Percentiles rank a stretch among this genome's conserved stretches.
Conservation (phyloP, 306 rosid species). For the Begonia loranthoides region DNA sequence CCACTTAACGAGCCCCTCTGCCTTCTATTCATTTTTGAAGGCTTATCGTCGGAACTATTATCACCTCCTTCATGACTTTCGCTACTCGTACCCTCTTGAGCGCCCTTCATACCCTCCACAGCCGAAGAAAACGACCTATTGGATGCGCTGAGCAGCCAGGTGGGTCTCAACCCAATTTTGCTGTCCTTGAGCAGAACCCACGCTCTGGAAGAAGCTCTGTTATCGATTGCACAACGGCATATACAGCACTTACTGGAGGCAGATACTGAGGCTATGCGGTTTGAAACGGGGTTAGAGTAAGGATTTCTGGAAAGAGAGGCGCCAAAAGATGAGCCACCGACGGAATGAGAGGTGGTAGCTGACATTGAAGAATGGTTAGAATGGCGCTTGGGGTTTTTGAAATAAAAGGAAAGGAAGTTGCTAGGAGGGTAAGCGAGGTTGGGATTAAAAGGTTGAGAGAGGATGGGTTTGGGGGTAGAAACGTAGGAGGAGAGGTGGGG, state of each 20-base stretch:
- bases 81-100: constrained; percentile 9
- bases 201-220: constrained; percentile 18
- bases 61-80: constrained; percentile 6
- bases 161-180: constrained; percentile 15
- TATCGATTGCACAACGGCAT: constrained; percentile 20
- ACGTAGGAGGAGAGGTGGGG: constrained; percentile 4
- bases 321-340: not conserved
- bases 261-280: constrained; percentile 1
- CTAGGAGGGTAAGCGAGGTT: not conserved
- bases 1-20: constrained; percentile 28
- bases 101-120: constrained; percentile 9
- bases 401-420: not conserved
- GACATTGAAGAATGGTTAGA: no score
- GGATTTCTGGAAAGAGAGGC: constrained; percentile 11
- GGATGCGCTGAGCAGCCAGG: constrained; percentile 28
- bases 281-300: not conserved
- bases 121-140: constrained; percentile 20
- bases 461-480: constrained; percentile 2
- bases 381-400: no score
- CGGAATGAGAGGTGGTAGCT: no score
- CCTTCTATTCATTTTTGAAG: constrained; percentile 30
- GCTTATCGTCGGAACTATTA: constrained; percentile 22
- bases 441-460: constrained; percentile 7
- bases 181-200: constrained; percentile 31
- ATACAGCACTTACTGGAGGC: constrained; percentile 15